phyloP scores from a whole-genome alignment of 805 yeast genomes.

The Scheffersomyces spartinae region DNA sequence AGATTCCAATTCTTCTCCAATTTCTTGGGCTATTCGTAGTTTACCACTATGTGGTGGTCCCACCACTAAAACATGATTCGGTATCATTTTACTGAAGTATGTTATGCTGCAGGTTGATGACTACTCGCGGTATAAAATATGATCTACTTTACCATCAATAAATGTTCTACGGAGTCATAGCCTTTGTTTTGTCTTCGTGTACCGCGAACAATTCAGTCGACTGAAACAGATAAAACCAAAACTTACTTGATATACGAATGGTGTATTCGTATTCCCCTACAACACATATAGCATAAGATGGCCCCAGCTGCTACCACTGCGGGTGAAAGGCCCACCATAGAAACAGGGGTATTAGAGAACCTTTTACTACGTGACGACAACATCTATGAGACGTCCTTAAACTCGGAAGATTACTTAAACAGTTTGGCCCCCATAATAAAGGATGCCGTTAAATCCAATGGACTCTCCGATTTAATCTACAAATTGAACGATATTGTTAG shows the following conservation, averaged over 20 bases:
- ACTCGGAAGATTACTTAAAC: constrained; percentile 63
- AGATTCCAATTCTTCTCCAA: not conserved
- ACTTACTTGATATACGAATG: no score
- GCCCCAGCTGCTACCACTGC: constrained; percentile 4
- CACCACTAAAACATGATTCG: constrained; percentile 1
- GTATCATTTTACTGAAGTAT: no score
- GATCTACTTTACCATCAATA: no score
- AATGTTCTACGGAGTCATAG: no score
- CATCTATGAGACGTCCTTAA: constrained; percentile 33
- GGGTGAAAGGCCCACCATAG: constrained; percentile 2
- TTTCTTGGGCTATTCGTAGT: not conserved
- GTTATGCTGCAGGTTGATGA: no score
- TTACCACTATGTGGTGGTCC: not conserved
- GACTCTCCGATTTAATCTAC: constrained; percentile 44
- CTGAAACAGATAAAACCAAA: no score
- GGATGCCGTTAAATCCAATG: constrained; percentile 43
- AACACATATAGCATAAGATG: constrained; percentile 1
- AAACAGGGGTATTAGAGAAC: constrained; percentile 20
- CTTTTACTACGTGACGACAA: constrained; percentile 29
- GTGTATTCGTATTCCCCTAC: no score
- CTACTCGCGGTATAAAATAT: no score
- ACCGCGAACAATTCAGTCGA: no score
- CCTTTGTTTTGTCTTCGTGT: no score
- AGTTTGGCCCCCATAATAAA: constrained; percentile 69
- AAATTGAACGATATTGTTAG: constrained; percentile 45